phyloP scores from a whole-genome alignment of 768 basidiomycete species.

The Stropharia rugosoannulata region DNA sequence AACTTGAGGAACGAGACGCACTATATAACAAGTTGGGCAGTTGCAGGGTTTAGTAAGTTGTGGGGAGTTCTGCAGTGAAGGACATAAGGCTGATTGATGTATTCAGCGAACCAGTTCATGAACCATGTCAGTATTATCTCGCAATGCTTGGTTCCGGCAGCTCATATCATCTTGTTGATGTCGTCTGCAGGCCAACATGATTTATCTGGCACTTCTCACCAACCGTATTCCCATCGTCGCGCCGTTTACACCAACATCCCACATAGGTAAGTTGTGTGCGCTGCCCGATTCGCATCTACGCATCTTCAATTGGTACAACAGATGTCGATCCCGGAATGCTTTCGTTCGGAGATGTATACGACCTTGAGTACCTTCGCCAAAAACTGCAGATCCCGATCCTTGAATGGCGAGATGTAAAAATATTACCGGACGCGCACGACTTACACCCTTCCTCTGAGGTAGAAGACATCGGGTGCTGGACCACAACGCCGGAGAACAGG shows the following conservation, averaged over 20 bases:
- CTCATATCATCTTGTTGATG: too few species aligned
- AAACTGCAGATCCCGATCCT: slow-evolving; percentile 38
- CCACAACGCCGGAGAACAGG: slow-evolving; percentile 21
- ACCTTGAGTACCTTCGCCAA: slow-evolving; percentile 35
- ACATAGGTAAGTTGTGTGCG: slow-evolving; percentile 27
- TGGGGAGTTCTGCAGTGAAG: not conserved
- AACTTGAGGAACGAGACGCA: slow-evolving; percentile 40
- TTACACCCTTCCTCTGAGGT: slow-evolving; percentile 15
- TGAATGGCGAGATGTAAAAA: slow-evolving; percentile 51
- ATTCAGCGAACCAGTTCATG: slow-evolving; percentile 32
- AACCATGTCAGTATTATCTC: slow-evolving; percentile 24
- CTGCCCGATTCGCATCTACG: not conserved
- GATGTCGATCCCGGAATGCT: slow-evolving; percentile 24
- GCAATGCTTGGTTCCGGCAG: not conserved
- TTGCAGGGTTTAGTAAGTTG: slow-evolving; percentile 51
- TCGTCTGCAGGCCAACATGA: slow-evolving; percentile 38
- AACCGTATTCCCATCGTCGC: slow-evolving; percentile 47
- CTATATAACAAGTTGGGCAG: slow-evolving; percentile 57
- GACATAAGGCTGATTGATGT: too few species aligned
- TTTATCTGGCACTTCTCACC: slow-evolving; percentile 45
- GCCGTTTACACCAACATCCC: slow-evolving; percentile 44
- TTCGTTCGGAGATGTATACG: slow-evolving; percentile 43
- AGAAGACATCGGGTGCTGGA: slow-evolving; percentile 33
- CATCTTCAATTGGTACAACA: slow-evolving; percentile 14
- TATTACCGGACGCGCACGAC: slow-evolving; percentile 17